Evolutionary conservation across 2,329 filamentous ascomycete genomes (phyloP).

Genomic region (Colletotrichum sp.): DNA sequence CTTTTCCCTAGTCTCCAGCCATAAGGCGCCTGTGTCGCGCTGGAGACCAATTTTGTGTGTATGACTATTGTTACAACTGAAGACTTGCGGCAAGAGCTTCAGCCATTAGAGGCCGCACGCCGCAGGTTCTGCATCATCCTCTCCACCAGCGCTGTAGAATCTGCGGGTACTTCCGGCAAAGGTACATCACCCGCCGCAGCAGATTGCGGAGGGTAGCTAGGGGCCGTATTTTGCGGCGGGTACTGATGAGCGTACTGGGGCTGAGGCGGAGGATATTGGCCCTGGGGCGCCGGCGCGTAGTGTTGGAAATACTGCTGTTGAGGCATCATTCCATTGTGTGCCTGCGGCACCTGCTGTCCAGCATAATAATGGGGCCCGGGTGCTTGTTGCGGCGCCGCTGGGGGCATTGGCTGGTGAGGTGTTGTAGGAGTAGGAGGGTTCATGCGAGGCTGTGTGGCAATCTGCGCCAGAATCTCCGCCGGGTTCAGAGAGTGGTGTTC

Average conservation of each 20-base stretch:
- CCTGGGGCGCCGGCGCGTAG: background rate
- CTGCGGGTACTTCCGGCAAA: constrained; percentile 46
- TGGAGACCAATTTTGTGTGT: background rate
- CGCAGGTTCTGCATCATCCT: constrained; percentile 58
- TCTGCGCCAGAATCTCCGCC: constrained; percentile 13
- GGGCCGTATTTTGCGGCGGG: background rate
- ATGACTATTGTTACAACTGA: background rate
- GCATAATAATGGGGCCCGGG: background rate
- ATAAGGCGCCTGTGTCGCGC: background rate
- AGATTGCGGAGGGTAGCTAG: background rate
- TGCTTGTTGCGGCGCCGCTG: background rate
- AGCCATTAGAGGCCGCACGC: constrained; percentile 32
- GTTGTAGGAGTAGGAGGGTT: constrained; percentile 12
- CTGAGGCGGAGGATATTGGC: constrained; percentile 11
- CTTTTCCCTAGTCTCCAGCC: background rate
- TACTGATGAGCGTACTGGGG: background rate
- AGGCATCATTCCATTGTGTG: background rate
- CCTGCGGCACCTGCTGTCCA: background rate
- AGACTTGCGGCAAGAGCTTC: background rate
- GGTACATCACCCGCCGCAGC: constrained; percentile 26
- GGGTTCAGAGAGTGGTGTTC: constrained; percentile 16
- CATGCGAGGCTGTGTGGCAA: constrained; percentile 17
- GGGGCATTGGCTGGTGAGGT: background rate
- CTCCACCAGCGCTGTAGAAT: constrained; percentile 56
- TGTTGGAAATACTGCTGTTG: constrained; percentile 1